Evolutionary conservation across 371 early-diverging fungal genomes (phyloP), one percentile per base, ranked within the genome.

Genomic region (Syncephalis fuscata): DNA sequence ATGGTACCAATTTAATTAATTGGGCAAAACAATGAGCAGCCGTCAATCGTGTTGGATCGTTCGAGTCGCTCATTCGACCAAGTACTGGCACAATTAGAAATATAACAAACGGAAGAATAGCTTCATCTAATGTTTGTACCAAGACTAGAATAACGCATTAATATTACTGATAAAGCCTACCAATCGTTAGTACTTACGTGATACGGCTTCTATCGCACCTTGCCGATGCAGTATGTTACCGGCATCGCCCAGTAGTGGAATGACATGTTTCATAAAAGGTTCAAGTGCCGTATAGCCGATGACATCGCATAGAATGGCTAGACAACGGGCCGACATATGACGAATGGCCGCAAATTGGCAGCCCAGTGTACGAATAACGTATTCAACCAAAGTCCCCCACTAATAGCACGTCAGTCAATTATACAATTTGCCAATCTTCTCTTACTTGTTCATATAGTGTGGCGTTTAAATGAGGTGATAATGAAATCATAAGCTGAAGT

Each of bases 21-120:
- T 85, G 74, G 0, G 96, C 98, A 74, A 97, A 97, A 48, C 85
- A 84, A 51, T 85, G 81, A 38, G 98, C 89, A 43, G 82, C 75
- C 2, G 91, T 69, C 37, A 92, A 66, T 23, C 98, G 82, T 5
- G 89, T 86, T 17, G 74, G 66, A 53, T 89, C 90, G 51, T 94
- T 82, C 0, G 75, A 67, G 65, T 97, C 98, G 50, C 92, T 90
- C 93, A 97, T 95, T n/a, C 95, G 80, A 24, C 91, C 90, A 25
- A 97, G 74, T n/a, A 94, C 77, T 1, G 98, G 98, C 2, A 92
- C 88, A 52, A 97, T 83, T 51, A 97, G 63, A 57, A 97, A 93
- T 14, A 92, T 82, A 19, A 94, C 82, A 55, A 93, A 97, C 1
- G 96, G 93, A 26, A 95, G 64, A 27, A 93, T 78, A 55, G 72